phyloP scores from a whole-genome alignment of 2,329 filamentous ascomycete genomes.

The Phialemoniopsis sp. region DNA sequence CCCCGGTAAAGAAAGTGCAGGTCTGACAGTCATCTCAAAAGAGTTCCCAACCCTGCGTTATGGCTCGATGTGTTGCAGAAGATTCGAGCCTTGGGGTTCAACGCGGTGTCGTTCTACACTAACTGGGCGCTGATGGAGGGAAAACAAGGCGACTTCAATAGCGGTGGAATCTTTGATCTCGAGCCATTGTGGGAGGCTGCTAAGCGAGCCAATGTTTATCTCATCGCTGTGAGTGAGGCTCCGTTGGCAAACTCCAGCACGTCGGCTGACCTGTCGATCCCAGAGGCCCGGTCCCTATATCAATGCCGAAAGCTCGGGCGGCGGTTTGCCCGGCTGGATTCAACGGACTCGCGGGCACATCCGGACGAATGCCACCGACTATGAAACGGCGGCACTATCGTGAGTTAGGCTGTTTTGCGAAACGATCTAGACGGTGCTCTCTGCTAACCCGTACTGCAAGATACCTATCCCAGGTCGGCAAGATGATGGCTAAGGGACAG shows the following conservation, averaged over 20 bases:
- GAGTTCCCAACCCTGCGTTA: slow-evolving; percentile 39
- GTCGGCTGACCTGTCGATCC: too few species aligned
- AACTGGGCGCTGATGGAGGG: slow-evolving; percentile 78
- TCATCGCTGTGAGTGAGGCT: too few species aligned
- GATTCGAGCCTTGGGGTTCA: slow-evolving; percentile 77
- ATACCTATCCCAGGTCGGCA: slow-evolving; percentile 58
- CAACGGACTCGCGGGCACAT: slow-evolving; percentile 62
- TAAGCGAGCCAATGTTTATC: slow-evolving; percentile 66
- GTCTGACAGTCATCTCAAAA: slow-evolving; percentile 69
- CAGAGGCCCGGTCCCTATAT: slow-evolving; percentile 69
- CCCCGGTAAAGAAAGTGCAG: too few species aligned
- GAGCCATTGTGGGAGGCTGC: slow-evolving; percentile 77
- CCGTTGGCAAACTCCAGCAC: too few species aligned
- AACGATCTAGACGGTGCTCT: too few species aligned
- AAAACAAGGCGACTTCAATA: slow-evolving; percentile 63
- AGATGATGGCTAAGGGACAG: slow-evolving; percentile 68
- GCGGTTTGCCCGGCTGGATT: slow-evolving; percentile 79
- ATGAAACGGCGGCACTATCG: slow-evolving; percentile 61
- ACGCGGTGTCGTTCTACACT: slow-evolving; percentile 73
- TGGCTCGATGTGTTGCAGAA: slow-evolving; percentile 60
- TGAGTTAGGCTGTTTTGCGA: too few species aligned
- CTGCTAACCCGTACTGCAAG: too few species aligned
- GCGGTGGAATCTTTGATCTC: slow-evolving; percentile 69
- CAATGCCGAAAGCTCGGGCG: slow-evolving; percentile 72
- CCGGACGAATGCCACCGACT: slow-evolving; percentile 59